Evolutionary conservation across 2,329 filamentous ascomycete species (phyloP).

Genomic region (Curvularia eragrostidis): DNA sequence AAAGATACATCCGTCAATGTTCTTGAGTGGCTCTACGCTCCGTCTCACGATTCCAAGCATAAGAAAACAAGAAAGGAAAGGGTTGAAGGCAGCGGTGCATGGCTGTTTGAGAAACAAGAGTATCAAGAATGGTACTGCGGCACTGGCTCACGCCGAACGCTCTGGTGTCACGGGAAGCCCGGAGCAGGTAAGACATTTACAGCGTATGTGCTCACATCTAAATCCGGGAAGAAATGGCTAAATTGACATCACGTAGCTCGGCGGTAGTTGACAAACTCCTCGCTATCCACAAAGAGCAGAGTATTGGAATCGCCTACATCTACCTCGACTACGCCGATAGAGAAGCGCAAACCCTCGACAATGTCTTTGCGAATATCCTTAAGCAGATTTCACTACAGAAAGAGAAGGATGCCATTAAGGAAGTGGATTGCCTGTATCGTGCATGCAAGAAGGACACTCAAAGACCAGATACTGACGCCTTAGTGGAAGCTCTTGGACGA

Average conservation of each 20-base stretch:
- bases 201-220: neutral
- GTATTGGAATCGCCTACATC: neutral
- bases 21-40: neutral
- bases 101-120: neutral
- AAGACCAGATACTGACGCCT: neutral
- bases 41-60: neutral
- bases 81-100: neutral
- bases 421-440: neutral
- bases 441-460: neutral
- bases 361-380: neutral
- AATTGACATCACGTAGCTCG: neutral
- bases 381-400: neutral
- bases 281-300: neutral
- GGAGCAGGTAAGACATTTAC: neutral
- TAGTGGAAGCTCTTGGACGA: neutral
- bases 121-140: neutral
- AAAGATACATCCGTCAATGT: neutral
- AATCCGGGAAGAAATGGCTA: neutral
- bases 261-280: neutral
- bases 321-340: neutral
- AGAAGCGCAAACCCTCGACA: neutral
- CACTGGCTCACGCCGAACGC: neutral
- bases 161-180: neutral
- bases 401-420: neutral
- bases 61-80: neutral